Conservation (phyloP, 495 filamentous ascomycete genomes). For the Annulohypoxylon bovei region DNA sequence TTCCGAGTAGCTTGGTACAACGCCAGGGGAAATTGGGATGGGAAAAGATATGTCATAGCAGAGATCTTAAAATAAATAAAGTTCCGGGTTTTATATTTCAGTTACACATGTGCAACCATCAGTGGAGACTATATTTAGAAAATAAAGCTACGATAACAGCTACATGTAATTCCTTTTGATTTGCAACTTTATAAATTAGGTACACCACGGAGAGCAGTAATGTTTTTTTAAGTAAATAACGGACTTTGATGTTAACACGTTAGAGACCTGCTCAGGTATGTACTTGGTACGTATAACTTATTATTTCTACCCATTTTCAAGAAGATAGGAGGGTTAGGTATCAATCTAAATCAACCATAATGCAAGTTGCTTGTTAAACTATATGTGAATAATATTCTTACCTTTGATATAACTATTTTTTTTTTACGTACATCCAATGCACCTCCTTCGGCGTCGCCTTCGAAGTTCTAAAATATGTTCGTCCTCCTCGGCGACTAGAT, state of each 20-base stretch:
- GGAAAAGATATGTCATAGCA: not conserved
- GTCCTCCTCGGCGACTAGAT: conserved; percentile 12
- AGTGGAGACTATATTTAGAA: no score
- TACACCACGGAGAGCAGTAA: no score
- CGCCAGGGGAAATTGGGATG: not conserved
- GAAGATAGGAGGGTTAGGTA: not conserved
- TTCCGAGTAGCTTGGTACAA: not conserved
- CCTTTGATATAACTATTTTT: not conserved
- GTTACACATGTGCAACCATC: not conserved
- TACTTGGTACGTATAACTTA: not conserved
- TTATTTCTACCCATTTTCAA: not conserved
- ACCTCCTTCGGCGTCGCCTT: conserved; percentile 30
- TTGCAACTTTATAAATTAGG: no score
- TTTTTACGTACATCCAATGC: conserved; percentile 20
- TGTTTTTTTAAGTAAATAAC: no score
- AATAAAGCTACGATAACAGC: no score
- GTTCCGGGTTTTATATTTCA: not conserved
- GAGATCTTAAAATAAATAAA: not conserved
- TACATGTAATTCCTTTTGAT: no score
- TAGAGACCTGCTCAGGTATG: no score
- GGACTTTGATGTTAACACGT: no score
- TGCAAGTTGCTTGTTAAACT: not conserved
- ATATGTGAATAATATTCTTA: not conserved
- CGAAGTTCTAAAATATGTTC: conserved; percentile 33
- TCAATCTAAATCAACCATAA: not conserved